Percentiles rank a stretch among this genome's conserved stretches.
Conservation (phyloP, 2,329 filamentous ascomycete species). For the Leptodontidium sp. region DNA sequence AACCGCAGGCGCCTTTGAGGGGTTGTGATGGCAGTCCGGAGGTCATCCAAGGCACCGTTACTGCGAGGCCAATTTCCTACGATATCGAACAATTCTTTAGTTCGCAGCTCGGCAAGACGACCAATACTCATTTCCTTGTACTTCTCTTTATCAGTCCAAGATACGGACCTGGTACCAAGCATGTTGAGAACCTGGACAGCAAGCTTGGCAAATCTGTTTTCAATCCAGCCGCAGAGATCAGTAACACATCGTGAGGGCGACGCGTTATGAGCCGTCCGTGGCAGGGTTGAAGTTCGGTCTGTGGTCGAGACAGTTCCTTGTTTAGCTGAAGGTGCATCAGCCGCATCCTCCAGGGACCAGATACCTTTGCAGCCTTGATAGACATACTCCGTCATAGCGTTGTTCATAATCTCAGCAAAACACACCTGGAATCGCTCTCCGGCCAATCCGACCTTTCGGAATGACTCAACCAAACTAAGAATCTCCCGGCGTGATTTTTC, state of each 20-base stretch:
- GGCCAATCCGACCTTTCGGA: constrained; percentile 72
- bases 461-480: constrained; percentile 62
- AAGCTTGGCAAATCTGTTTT: constrained; percentile 70
- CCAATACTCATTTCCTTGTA: constrained; percentile 77
- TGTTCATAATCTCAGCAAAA: constrained; percentile 76
- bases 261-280: constrained; percentile 45
- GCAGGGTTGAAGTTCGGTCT: constrained; percentile 40
- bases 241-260: constrained; percentile 63
- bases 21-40: constrained; percentile 74
- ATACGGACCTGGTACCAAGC: constrained; percentile 49
- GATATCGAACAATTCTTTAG: constrained; percentile 80
- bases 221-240: constrained; percentile 71
- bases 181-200: constrained; percentile 66
- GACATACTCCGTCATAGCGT: constrained; percentile 70
- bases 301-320: neutral
- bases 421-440: constrained; percentile 74
- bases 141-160: constrained; percentile 66
- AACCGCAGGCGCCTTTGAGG: constrained; percentile 73
- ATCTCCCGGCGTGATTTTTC: constrained; percentile 59
- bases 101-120: constrained; percentile 73
- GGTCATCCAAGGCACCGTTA: constrained; percentile 75
- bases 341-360: constrained; percentile 53
- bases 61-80: constrained; percentile 78
- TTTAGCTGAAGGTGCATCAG: neutral
- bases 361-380: constrained; percentile 67